Conservation (phyloP, 495 filamentous ascomycete genomes). For the Hypoxylon fragiforme region DNA sequence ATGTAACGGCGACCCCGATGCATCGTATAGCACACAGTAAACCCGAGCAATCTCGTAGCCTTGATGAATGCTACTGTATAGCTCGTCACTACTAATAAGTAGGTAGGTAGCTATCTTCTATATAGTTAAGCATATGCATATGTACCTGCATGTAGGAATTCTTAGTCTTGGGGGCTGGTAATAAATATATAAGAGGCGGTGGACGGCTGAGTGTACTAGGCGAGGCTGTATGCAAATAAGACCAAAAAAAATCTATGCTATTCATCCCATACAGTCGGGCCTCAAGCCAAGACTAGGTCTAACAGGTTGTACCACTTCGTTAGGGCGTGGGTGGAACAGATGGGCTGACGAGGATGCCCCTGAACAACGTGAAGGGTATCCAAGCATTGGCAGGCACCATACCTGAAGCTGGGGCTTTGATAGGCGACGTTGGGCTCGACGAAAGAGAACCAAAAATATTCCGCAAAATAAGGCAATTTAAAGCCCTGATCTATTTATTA, state of each 20-base stretch:
- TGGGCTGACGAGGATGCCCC: slow-evolving; percentile 34
- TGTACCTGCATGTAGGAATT: too few species aligned
- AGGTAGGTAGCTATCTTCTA: too few species aligned
- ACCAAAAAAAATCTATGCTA: slow-evolving; percentile 16
- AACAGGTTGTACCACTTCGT: slow-evolving; percentile 21
- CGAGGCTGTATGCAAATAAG: slow-evolving; percentile 14
- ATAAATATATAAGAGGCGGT: background rate
- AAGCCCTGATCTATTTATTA: slow-evolving; percentile 35
- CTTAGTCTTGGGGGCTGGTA: background rate
- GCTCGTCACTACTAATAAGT: too few species aligned
- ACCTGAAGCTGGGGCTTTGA: slow-evolving; percentile 27
- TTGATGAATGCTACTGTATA: too few species aligned
- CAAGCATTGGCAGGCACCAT: slow-evolving; percentile 25
- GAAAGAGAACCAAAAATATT: slow-evolving; percentile 18
- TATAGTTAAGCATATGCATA: too few species aligned
- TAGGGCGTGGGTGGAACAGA: slow-evolving; percentile 22
- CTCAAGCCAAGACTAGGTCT: slow-evolving; percentile 7
- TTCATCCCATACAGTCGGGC: slow-evolving; percentile 23
- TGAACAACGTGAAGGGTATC: slow-evolving; percentile 30
- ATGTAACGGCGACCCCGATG: slow-evolving; percentile 38
- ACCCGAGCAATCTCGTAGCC: slow-evolving; percentile 11
- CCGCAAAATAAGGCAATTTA: slow-evolving; percentile 40
- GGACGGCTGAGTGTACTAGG: background rate
- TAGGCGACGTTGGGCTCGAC: slow-evolving; percentile 20
- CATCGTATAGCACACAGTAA: slow-evolving; percentile 19